These are phyloP conservation scores for Linum trigynum DNA, from an alignment of 345 rosid species.

Conservation along the genomic window DNA sequence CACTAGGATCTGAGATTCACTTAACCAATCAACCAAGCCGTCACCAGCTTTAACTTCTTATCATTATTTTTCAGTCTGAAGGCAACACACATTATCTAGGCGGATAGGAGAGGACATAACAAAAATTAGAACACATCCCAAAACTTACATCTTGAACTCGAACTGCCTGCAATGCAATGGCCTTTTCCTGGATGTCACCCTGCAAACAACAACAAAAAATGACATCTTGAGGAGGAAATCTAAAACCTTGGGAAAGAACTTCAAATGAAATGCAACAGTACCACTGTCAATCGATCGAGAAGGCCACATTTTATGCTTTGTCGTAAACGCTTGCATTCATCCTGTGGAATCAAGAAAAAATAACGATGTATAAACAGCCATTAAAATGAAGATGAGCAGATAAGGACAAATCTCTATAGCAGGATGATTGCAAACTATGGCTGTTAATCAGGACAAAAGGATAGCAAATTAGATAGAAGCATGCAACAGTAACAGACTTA, in stretches of 20 bases:
- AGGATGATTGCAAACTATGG: too few species aligned
- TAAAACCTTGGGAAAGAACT: neutral
- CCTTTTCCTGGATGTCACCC: constrained; percentile 95
- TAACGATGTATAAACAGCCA: neutral
- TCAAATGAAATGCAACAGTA: constrained; percentile 22
- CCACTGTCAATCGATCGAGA: constrained; percentile 82
- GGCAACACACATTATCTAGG: neutral
- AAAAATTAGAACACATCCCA: neutral
- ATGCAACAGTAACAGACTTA: too few species aligned
- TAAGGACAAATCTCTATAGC: neutral
- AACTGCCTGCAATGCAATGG: constrained; percentile 77
- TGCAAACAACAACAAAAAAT: constrained; percentile 24
- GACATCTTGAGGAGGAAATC: constrained; percentile 5
- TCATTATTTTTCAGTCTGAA: neutral
- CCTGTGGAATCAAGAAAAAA: constrained; percentile 38
- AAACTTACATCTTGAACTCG: constrained; percentile 88
- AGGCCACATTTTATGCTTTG: constrained; percentile 98
- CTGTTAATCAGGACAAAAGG: neutral
- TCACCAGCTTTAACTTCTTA: neutral
- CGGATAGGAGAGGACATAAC: neutral
- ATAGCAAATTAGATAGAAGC: too few species aligned
- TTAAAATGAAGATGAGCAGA: neutral
- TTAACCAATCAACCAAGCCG: neutral
- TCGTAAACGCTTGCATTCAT: constrained; percentile 94
- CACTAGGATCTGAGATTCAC: neutral